phyloP scores from a whole-genome alignment of 2,329 filamentous ascomycete species.

The Colletotrichum salicis region DNA sequence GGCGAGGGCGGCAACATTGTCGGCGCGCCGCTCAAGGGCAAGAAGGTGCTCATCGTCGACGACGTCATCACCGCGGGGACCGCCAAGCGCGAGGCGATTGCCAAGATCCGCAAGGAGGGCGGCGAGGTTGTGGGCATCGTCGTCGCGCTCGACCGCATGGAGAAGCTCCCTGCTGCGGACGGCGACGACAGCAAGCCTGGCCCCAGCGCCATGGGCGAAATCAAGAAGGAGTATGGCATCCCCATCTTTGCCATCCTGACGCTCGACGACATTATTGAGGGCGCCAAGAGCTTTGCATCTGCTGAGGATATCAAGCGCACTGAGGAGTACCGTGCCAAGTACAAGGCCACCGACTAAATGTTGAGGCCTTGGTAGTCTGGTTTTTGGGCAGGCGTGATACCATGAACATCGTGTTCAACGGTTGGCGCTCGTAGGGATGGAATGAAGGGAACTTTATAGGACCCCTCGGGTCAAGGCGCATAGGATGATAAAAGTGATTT shows the following conservation, averaged over 20 bases:
- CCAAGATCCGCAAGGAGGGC: slow-evolving; percentile 86
- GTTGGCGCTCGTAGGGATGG: background rate
- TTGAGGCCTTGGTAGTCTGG: no score
- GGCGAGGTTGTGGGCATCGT: slow-evolving; percentile 88
- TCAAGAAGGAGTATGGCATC: slow-evolving; percentile 84
- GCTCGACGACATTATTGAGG: slow-evolving; percentile 83
- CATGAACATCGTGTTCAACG: background rate
- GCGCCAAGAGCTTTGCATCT: slow-evolving; percentile 70
- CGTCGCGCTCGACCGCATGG: slow-evolving; percentile 87
- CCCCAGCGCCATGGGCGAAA: slow-evolving; percentile 85
- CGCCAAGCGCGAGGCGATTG: slow-evolving; percentile 90
- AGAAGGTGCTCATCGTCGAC: slow-evolving; percentile 90
- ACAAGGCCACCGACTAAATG: slow-evolving; percentile 66
- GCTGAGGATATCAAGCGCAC: slow-evolving; percentile 73
- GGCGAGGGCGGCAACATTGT: slow-evolving; percentile 95
- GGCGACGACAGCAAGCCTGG: slow-evolving; percentile 75
- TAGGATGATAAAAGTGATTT: slow-evolving; percentile 28
- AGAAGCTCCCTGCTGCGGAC: slow-evolving; percentile 76
- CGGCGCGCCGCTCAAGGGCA: slow-evolving; percentile 84
- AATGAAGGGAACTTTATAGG: background rate
- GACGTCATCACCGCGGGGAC: slow-evolving; percentile 97
- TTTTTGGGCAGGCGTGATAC: background rate
- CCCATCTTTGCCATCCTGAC: slow-evolving; percentile 87
- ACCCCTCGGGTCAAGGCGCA: slow-evolving; percentile 7
- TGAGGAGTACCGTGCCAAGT: slow-evolving; percentile 78